These are phyloP conservation scores for Periconia sp. DNA, from an alignment of 2,329 filamentous ascomycete species.

Conservation along the genomic window DNA sequence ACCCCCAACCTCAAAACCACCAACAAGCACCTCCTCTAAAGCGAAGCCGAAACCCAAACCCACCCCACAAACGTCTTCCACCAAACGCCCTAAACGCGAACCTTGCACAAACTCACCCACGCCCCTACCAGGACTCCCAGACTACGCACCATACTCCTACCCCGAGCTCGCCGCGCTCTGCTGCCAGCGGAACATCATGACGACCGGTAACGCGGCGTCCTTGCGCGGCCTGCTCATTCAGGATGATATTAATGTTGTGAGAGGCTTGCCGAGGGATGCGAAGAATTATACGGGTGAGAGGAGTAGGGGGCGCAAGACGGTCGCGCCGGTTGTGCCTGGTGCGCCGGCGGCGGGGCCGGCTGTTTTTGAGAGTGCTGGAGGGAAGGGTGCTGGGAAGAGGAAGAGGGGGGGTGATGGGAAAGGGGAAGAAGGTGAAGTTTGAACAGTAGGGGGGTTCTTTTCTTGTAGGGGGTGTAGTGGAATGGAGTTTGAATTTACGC, in stretches of 20 bases:
- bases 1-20: not conserved
- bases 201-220: conserved; percentile 9
- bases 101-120: not conserved
- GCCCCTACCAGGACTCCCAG: conserved; percentile 2
- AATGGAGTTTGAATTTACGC: too few relatives aligned
- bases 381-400: too few relatives aligned
- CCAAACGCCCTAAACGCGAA: not conserved
- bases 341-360: conserved; percentile 3
- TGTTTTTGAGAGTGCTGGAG: too few relatives aligned
- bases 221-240: conserved; percentile 19
- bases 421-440: too few relatives aligned
- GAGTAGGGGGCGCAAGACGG: not conserved
- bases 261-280: conserved; percentile 9
- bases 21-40: not conserved
- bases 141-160: conserved; percentile 18
- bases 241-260: conserved; percentile 18
- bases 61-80: not conserved
- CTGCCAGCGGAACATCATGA: conserved; percentile 13
- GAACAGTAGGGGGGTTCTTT: too few relatives aligned
- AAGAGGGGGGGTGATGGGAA: too few relatives aligned
- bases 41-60: not conserved
- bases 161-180: conserved; percentile 17
- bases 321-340: conserved; percentile 2
- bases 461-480: too few relatives aligned
- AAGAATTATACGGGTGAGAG: not conserved